Evolutionary conservation across 352 stramenopile species (phyloP).

Genomic region (Pythium apleroticum): DNA sequence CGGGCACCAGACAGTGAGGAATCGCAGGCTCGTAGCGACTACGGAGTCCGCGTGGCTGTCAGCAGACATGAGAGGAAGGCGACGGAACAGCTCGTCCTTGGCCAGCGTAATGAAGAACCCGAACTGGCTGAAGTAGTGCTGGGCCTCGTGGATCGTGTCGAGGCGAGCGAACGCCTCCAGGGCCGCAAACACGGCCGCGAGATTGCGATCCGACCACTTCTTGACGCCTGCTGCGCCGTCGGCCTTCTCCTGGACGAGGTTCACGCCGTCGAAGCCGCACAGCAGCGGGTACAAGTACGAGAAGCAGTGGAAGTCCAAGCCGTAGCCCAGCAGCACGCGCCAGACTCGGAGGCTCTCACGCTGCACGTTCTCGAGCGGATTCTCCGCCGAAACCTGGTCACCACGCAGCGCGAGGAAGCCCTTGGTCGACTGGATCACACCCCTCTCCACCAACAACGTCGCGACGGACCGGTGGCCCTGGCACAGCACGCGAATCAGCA

Average conservation of each 20-base stretch:
- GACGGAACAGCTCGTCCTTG: conserved; percentile 24
- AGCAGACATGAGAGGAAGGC: background rate
- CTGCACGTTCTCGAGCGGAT: conserved; percentile 27
- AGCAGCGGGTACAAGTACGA: conserved; percentile 41
- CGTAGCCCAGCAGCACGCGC: conserved; percentile 35
- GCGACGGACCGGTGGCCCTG: conserved; percentile 25
- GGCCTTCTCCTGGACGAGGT: conserved; percentile 18
- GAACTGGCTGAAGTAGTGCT: conserved; percentile 46
- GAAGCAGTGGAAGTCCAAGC: conserved; percentile 38
- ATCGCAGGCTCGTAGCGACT: conserved; percentile 43
- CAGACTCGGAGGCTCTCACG: conserved; percentile 33
- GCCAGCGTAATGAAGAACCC: conserved; percentile 49
- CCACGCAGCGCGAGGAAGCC: conserved; percentile 25
- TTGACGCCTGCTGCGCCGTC: background rate
- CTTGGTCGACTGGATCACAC: conserved; percentile 31
- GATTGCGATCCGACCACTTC: conserved; percentile 20
- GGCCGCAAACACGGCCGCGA: conserved; percentile 24
- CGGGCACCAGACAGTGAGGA: conserved; percentile 36
- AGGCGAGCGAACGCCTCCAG: conserved; percentile 28
- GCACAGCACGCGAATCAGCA: conserved; percentile 28
- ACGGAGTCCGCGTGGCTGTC: conserved; percentile 11
- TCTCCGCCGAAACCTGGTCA: background rate
- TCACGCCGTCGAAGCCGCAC: conserved; percentile 32
- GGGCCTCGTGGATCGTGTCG: conserved; percentile 28
- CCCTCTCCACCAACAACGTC: conserved; percentile 19